These are phyloP conservation scores for Leccinum longicurvipes DNA, from an alignment of 768 basidiomycete species.

Conservation along the genomic window DNA sequence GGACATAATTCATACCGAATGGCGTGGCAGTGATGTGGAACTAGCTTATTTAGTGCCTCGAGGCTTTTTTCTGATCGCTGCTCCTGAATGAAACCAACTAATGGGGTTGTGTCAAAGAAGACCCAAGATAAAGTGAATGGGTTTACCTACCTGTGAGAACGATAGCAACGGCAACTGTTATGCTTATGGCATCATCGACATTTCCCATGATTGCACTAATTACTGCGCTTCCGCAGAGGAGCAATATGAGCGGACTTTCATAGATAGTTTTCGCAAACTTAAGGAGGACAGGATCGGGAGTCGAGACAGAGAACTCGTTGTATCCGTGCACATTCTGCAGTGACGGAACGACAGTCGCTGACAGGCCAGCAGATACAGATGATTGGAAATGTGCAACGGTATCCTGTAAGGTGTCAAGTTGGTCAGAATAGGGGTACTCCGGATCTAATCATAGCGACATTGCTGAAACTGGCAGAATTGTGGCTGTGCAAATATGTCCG, in stretches of 20 bases:
- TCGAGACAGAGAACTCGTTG: constrained; percentile 89
- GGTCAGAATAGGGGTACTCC: constrained; percentile 5
- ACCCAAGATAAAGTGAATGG: not conserved
- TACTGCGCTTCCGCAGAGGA: constrained; percentile 85
- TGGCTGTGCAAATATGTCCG: constrained; percentile 8
- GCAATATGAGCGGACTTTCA: constrained; percentile 88
- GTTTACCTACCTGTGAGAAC: constrained; percentile 90
- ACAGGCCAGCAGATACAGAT: constrained; percentile 57
- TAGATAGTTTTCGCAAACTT: constrained; percentile 96
- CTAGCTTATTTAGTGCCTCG: constrained; percentile 93
- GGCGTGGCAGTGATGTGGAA: constrained; percentile 94
- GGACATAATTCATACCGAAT: constrained; percentile 45
- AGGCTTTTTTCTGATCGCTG: constrained; percentile 91
- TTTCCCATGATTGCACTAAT: constrained; percentile 95
- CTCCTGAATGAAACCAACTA: constrained; percentile 94
- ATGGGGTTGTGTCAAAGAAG: not conserved
- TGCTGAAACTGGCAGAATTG: constrained; percentile 5
- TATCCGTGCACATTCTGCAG: constrained; percentile 75
- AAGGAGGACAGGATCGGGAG: constrained; percentile 74
- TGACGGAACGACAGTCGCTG: constrained; percentile 56
- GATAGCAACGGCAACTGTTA: constrained; percentile 87
- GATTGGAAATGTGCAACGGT: constrained; percentile 71
- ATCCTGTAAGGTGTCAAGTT: constrained; percentile 45
- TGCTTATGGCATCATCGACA: constrained; percentile 90
- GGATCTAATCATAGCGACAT: no score